Conservation (phyloP, 768 basidiomycete species). For the Hemileccinum rubropunctum region DNA sequence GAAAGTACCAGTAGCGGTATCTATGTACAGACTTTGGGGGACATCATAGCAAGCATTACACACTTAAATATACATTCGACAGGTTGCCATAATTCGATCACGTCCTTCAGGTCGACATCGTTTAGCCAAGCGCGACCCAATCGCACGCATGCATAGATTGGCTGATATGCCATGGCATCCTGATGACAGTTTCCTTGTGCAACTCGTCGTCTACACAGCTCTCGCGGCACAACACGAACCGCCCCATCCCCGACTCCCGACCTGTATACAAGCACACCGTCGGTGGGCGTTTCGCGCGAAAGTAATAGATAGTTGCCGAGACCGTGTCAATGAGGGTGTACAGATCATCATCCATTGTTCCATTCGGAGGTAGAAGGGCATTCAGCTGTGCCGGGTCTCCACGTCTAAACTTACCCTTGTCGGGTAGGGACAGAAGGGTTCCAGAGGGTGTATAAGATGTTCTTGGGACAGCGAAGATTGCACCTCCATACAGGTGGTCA, state of each 20-base stretch:
- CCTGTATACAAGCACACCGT: conserved; percentile 26
- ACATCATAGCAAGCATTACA: too few relatives aligned
- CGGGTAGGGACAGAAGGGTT: conserved; percentile 9
- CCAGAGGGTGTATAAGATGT: conserved; percentile 7
- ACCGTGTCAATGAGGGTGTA: conserved; percentile 21
- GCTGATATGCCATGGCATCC: conserved; percentile 21
- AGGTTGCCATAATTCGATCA: too few relatives aligned
- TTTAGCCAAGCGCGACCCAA: conserved; percentile 7
- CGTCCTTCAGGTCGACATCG: too few relatives aligned
- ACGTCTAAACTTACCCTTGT: conserved; percentile 9
- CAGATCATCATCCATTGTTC: not conserved
- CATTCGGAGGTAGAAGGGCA: not conserved
- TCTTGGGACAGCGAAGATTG: not conserved
- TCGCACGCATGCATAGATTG: conserved; percentile 20
- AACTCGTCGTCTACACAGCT: conserved; percentile 16
- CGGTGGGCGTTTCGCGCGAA: conserved; percentile 19
- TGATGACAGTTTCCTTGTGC: conserved; percentile 24
- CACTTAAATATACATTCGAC: too few relatives aligned
- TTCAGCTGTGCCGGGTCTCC: conserved; percentile 17
- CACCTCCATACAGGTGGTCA: too few relatives aligned
- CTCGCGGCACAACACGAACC: conserved; percentile 12
- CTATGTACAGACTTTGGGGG: too few relatives aligned
- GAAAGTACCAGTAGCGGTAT: too few relatives aligned
- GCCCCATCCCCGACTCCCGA: conserved; percentile 20
- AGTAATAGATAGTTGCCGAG: conserved; percentile 24